A percentile compares a stretch with the other conserved stretches of the same genome.
Conservation (phyloP, 805 yeast species). For the Yamadazyma endophytica region DNA sequence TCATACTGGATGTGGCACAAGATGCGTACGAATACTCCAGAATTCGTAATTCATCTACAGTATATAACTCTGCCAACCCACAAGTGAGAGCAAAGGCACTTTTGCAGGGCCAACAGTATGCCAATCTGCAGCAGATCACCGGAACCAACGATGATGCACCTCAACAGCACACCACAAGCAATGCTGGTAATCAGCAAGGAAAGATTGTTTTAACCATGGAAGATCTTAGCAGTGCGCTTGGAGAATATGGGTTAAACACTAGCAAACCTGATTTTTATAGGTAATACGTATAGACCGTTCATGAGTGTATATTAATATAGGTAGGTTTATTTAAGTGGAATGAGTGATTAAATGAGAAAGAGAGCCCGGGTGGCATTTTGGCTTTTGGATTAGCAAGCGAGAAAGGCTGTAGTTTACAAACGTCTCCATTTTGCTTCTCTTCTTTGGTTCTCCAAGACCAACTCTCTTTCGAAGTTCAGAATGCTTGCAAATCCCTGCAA, state of each 20-base stretch:
- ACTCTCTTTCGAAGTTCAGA: too few species aligned
- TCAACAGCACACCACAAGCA: conserved; percentile 31
- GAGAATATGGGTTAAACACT: conserved; percentile 89
- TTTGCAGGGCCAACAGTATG: conserved; percentile 58
- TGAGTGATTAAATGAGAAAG: too few species aligned
- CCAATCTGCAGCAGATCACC: conserved; percentile 32
- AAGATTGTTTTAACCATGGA: conserved; percentile 90
- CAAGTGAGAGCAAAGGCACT: conserved; percentile 80
- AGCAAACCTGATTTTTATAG: conserved; percentile 93
- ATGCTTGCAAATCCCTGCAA: too few species aligned
- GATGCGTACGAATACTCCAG: conserved; percentile 96
- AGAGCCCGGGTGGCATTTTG: too few species aligned
- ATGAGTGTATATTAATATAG: too few species aligned
- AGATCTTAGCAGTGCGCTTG: conserved; percentile 85
- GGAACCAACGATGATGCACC: conserved; percentile 38
- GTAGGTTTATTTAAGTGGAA: too few species aligned
- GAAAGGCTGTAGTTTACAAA: too few species aligned
- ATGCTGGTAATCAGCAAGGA: conserved; percentile 55
- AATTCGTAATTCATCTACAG: conserved; percentile 83
- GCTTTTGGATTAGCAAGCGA: too few species aligned
- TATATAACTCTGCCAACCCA: conserved; percentile 81
- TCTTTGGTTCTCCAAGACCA: too few species aligned
- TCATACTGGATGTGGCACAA: conserved; percentile 88
- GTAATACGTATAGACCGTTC: too few species aligned
- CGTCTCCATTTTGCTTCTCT: too few species aligned